Evolutionary conservation across 164 flowering plant genomes (phyloP), one percentile per base, ranked within the genome.

Genomic region (Aristolochia fimbriata): DNA sequence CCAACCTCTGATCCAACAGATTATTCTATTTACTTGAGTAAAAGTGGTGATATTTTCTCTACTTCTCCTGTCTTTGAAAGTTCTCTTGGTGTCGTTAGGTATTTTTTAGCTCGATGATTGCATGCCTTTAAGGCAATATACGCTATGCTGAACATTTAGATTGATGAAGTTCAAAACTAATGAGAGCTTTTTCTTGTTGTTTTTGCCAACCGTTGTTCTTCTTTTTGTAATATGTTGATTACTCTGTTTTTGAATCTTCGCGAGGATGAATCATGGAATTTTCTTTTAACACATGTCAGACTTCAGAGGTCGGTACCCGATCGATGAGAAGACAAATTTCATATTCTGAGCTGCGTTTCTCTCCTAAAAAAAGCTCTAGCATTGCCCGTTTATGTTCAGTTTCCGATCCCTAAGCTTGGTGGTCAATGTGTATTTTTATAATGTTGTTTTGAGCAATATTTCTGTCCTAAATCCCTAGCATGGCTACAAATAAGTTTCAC

Each of bases 271-370:
- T 22, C 23, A 6, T 52, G 56, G 23, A 52, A 52, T 11, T 52
- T 52, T 52, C 43, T 52, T 15, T 6, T 22, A 52, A 11, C 56
- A 52, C 56, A 52, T 52, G 56, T 52, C 56, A 52, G 56, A 52
- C 56, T 52, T 52, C 56, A 52, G 56, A 52, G 56, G 20, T 27
- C 30, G 23, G 14, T 23, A 27, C 20, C 43, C 43, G 43, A 27
- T 52, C 56, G 4, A 52, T 52, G 56, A 52, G 56, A 52, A 52
- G 56, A 52, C 17, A 52, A 52, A 22, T 52, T 52, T 52, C 30
- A 23, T 52, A 22, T 22, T 22, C 56, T 52, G 56, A 52, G 56
- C 56, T 5, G 2, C 30, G 5, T 27, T 27, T 27, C 2, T 27
- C 30, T 27, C 30, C 30, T 27, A 27, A n/a, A n/a, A n/a, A n/a